Base-by-base conservation (phyloP, 495 filamentous ascomycete species). In the Pyrenula massariospora region DNA sequence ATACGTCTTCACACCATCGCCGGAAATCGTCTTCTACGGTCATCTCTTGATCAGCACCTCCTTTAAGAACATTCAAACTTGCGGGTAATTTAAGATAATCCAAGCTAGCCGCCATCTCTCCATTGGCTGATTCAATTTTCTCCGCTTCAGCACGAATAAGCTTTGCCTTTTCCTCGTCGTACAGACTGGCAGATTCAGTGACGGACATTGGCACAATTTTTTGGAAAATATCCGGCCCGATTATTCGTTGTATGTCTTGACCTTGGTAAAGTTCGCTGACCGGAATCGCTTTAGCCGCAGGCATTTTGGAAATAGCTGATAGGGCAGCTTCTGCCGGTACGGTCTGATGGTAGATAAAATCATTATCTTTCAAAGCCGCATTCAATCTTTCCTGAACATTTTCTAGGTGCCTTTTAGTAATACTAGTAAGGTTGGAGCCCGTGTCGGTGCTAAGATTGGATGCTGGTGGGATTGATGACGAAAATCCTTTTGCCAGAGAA, bases 91-190 rank as follows among this genome's bases (percentile, higher is more conserved):
- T 88, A 22, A 98, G 73, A 66, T 96, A 96, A 68, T 96, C 93
- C 62, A 98, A 69, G 62, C 90, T 95, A 31, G 94, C 88, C 21
- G 87, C 90, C 88, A 98, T 94, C 68, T 97, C 94, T 59, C 89
- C 83, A 61, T 96, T 90, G 10, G 92, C 92, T 3, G 84, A 80
- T 58, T 96, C 90, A 5, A 93, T 89, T 59, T 86, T 85, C 68
- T 97, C 93, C 1, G 89, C 89, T 67, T 98, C 93, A 1, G 93
- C 94, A 25, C 93, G 82, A 25, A 96, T 84, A 42, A 98, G 73
- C 69, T 97, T 97, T 20, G 94, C 93, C 67, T 97, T 98, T 68
- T 98, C 93, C 70, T 98, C 93, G 64, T 97, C 93, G 66, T 98
- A 98, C 60, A 97, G 72, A 67, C 91, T 96, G 24, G 93, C 93